These are phyloP conservation scores for Asterionellopsis glacialis DNA, from an alignment of 108 stramenopile species.

Conservation along the genomic window DNA sequence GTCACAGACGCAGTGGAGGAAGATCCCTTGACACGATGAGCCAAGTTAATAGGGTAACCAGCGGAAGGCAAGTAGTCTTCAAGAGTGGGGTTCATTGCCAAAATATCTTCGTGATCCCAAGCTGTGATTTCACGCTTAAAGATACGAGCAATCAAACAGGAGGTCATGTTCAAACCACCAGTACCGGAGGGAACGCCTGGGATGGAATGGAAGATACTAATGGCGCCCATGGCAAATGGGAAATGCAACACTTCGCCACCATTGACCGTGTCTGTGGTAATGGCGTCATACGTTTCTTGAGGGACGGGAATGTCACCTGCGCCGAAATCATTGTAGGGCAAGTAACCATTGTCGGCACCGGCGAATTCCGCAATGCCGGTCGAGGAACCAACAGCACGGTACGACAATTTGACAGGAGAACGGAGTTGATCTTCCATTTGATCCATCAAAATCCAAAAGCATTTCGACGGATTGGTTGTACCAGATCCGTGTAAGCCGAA, in stretches of 20 bases:
- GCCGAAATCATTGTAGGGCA: constrained; percentile 46
- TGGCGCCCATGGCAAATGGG: constrained; percentile 47
- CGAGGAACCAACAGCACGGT: constrained; percentile 83
- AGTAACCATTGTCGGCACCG: constrained; percentile 8
- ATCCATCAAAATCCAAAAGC: constrained; percentile 77
- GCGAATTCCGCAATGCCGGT: constrained; percentile 75
- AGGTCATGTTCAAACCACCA: constrained; percentile 37
- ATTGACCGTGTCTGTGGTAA: constrained; percentile 1
- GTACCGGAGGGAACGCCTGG: constrained; percentile 30
- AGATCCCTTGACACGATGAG: constrained; percentile 63
- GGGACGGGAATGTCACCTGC: constrained; percentile 58
- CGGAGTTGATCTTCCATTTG: constrained; percentile 51
- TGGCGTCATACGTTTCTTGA: constrained; percentile 15
- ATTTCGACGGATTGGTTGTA: constrained; percentile 87
- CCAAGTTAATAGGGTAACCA: constrained; percentile 50
- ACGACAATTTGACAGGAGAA: constrained; percentile 62
- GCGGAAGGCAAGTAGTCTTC: constrained; percentile 16
- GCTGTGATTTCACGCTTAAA: constrained; percentile 36
- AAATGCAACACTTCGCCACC: constrained; percentile 41
- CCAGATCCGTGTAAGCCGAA: constrained; percentile 65
- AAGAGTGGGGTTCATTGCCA: constrained; percentile 31
- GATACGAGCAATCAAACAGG: constrained; percentile 41
- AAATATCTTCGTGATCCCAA: constrained; percentile 54
- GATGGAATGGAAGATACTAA: constrained; percentile 45
- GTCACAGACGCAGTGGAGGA: constrained; percentile 65